phyloP scores from a whole-genome alignment of 768 basidiomycete species.

The Psilocybe subaeruginosa region DNA sequence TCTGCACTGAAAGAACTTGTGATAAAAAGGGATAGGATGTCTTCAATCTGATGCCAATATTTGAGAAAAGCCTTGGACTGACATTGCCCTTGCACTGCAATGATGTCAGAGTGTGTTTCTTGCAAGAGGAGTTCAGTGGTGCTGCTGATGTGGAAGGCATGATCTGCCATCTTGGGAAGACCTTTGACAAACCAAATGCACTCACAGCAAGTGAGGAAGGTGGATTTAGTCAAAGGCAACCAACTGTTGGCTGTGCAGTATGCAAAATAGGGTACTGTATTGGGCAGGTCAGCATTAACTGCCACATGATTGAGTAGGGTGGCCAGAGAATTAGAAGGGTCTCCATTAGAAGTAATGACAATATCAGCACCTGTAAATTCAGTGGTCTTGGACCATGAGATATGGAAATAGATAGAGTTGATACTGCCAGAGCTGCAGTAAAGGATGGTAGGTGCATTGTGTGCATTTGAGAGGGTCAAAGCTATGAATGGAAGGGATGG shows the following conservation, averaged over 20 bases:
- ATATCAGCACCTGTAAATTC: slow-evolving; percentile 26
- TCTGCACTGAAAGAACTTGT: not conserved
- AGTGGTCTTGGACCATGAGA: slow-evolving; percentile 41
- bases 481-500: slow-evolving; percentile 8
- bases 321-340: not conserved
- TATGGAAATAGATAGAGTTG: slow-evolving; percentile 24
- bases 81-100: slow-evolving; percentile 32
- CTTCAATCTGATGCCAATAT: slow-evolving; percentile 25
- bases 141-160: slow-evolving; percentile 29
- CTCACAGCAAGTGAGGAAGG: not conserved
- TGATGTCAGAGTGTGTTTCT: slow-evolving; percentile 26
- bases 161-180: slow-evolving; percentile 9
- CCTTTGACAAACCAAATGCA: not conserved
- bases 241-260: too few relatives aligned
- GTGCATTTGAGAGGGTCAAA: slow-evolving; percentile 17
- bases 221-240: not conserved
- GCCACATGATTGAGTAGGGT: not conserved
- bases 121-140: slow-evolving; percentile 22
- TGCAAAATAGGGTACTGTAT: not conserved
- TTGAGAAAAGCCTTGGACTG: slow-evolving; percentile 24
- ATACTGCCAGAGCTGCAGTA: not conserved
- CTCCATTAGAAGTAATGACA: slow-evolving; percentile 19
- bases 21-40: slow-evolving; percentile 12
- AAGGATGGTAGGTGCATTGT: not conserved
- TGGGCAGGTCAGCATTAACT: not conserved